These are phyloP conservation scores for Aureobasidium namibiae DNA, from an alignment of 2,329 filamentous ascomycete species.

Conservation along the genomic window DNA sequence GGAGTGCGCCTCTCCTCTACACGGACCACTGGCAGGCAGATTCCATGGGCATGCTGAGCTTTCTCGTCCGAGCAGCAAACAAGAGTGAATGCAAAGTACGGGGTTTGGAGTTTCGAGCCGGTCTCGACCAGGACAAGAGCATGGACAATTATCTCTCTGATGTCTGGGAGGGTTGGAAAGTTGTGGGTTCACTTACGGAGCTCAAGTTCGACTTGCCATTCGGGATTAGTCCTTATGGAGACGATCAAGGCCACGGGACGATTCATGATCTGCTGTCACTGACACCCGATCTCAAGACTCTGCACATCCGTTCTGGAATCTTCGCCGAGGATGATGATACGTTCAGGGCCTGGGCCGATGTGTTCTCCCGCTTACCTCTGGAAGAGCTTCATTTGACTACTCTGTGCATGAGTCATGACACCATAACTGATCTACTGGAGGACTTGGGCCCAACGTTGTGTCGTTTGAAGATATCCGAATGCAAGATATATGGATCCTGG, in stretches of 20 bases:
- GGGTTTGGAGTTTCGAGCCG: neutral
- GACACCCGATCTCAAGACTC: neutral
- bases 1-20: neutral
- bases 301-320: neutral
- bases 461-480: neutral
- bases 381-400: neutral
- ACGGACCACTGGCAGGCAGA: neutral
- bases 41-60: neutral
- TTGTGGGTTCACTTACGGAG: too few relatives aligned
- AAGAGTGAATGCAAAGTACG: neutral
- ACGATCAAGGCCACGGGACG: too few relatives aligned
- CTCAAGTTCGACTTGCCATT: too few relatives aligned
- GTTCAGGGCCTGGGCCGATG: neutral
- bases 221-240: too few relatives aligned
- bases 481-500: neutral
- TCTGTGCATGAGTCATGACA: neutral
- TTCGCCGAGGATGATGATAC: neutral
- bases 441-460: neutral
- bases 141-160: too few relatives aligned
- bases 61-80: neutral
- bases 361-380: neutral
- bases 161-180: too few relatives aligned
- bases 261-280: too few relatives aligned
- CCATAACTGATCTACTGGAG: neutral
- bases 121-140: too few relatives aligned